Evolutionary conservation across 768 basidiomycete genomes (phyloP).

Genomic region (Collybiopsis confluens): DNA sequence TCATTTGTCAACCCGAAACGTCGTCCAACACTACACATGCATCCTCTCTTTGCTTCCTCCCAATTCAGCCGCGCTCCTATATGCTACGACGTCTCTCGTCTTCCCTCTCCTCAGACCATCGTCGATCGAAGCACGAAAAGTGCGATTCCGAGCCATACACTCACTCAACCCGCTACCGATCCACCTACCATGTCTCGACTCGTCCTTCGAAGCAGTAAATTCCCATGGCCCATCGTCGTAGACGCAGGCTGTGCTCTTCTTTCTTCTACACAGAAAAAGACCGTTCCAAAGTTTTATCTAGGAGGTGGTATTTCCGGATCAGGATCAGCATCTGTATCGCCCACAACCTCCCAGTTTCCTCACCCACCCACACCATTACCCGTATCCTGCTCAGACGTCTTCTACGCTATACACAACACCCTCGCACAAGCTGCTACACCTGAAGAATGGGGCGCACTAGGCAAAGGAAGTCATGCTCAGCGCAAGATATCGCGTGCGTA

Average conservation of each 20-base stretch:
- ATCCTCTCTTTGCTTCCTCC: conserved; percentile 57
- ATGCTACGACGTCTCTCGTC: conserved; percentile 52
- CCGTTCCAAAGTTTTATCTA: conserved; percentile 24
- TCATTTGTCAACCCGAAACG: conserved; percentile 31
- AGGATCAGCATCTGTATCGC: conserved; percentile 13
- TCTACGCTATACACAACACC: conserved; percentile 55
- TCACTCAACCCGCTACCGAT: conserved; percentile 62
- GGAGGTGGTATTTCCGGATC: too few relatives aligned
- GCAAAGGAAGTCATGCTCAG: conserved; percentile 51
- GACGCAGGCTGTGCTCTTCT: conserved; percentile 20
- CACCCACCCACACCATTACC: conserved; percentile 14
- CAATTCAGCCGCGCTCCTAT: conserved; percentile 57
- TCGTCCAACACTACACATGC: conserved; percentile 47
- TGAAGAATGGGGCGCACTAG: conserved; percentile 62
- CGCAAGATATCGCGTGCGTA: conserved; percentile 58
- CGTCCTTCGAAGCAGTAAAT: conserved; percentile 49
- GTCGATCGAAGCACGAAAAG: conserved; percentile 50
- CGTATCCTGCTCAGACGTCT: conserved; percentile 61
- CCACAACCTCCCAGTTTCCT: conserved; percentile 1
- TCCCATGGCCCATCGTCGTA: conserved; percentile 61
- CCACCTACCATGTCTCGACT: conserved; percentile 48
- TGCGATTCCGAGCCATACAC: conserved; percentile 51
- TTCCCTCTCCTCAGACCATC: conserved; percentile 55
- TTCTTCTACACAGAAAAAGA: conserved; percentile 15
- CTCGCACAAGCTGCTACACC: conserved; percentile 54